Evolutionary conservation across 208 protist species (phyloP).

Genomic region (Trichomonas tenax): DNA sequence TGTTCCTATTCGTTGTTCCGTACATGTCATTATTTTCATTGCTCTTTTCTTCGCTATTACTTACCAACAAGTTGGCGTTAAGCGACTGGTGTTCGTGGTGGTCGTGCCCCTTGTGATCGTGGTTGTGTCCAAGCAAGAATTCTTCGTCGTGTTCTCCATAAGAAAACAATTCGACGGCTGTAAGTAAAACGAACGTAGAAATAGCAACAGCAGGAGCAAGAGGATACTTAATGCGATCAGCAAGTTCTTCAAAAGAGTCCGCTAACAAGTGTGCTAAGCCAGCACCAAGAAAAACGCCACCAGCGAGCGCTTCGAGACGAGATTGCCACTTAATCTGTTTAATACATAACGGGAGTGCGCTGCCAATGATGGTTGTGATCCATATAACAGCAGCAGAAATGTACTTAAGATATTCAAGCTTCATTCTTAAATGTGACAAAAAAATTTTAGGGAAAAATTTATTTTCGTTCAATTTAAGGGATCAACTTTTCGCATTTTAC

Average conservation of each 20-base stretch:
- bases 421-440: background rate
- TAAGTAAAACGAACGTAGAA: background rate
- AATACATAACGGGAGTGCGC: background rate
- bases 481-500: no score
- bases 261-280: background rate
- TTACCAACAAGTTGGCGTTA: no score
- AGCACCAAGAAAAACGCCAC: background rate
- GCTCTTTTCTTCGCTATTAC: background rate
- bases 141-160: background rate
- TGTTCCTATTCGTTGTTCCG: background rate
- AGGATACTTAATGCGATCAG: background rate
- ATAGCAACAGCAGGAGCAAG: background rate
- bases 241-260: background rate
- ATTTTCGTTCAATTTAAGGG: no score
- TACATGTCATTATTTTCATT: background rate
- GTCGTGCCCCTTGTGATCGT: background rate
- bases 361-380: background rate
- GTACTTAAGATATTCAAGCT: background rate
- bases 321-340: background rate
- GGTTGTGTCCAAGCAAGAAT: background rate
- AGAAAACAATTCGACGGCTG: background rate
- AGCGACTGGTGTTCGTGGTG: no score
- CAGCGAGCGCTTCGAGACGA: background rate
- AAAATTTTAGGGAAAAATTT: no score
- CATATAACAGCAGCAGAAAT: background rate